These are phyloP conservation scores for Hypoxylon rubiginosum DNA, from an alignment of 2,329 filamentous ascomycete genomes.

Conservation along the genomic window DNA sequence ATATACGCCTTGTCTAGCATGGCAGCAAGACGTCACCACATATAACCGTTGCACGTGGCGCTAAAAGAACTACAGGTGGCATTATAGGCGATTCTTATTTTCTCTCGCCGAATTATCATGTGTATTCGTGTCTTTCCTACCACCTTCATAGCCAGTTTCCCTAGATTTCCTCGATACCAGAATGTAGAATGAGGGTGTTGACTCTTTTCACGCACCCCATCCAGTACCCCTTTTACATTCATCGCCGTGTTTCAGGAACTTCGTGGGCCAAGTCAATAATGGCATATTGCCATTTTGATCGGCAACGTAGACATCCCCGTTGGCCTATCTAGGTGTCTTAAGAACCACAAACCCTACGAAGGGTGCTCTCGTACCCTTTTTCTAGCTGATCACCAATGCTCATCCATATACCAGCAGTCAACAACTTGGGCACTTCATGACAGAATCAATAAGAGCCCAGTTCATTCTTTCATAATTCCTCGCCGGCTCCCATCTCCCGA, in stretches of 20 bases:
- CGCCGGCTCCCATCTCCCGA: constrained; percentile 16
- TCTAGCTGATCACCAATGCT: constrained; percentile 13
- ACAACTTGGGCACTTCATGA: constrained; percentile 32
- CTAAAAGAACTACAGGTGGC: background rate
- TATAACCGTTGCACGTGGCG: background rate
- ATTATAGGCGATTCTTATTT: constrained; percentile 2
- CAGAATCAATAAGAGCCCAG: constrained; percentile 16
- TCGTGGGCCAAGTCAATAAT: constrained; percentile 27
- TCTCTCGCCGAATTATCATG: background rate
- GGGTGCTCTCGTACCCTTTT: constrained; percentile 10
- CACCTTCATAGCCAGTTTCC: constrained; percentile 3
- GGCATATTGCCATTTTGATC: constrained; percentile 19
- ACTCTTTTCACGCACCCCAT: constrained; percentile 18
- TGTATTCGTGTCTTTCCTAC: constrained; percentile 5
- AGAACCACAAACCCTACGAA: constrained; percentile 24
- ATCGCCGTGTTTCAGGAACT: constrained; percentile 20
- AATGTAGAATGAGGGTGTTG: constrained; percentile 12
- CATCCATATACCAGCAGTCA: background rate
- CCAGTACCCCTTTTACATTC: constrained; percentile 32
- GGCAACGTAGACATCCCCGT: constrained; percentile 9
- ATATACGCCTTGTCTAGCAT: constrained; percentile 1
- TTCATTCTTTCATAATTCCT: constrained; percentile 24
- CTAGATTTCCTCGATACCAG: background rate
- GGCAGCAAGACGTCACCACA: background rate
- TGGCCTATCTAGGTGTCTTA: constrained; percentile 21